Evolutionary conservation across 495 filamentous ascomycete genomes (phyloP).

Genomic region (Podospora anserina): DNA sequence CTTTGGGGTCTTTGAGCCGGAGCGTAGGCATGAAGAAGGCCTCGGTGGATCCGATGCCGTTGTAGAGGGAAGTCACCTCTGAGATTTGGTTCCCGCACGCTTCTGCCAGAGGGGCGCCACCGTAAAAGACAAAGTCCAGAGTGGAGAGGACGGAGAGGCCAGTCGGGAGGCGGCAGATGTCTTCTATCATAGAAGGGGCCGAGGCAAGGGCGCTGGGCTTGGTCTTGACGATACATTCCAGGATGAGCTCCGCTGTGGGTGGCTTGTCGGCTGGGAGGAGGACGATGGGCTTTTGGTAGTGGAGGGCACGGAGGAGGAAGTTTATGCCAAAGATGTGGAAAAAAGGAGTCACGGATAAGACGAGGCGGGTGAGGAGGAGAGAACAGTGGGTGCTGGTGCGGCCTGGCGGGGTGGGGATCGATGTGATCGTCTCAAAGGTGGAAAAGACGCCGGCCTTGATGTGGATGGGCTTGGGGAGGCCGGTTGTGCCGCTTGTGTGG

Average conservation of each 20-base stretch:
- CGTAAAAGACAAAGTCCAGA: neutral
- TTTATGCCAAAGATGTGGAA: constrained; percentile 7
- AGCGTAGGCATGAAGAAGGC: constrained; percentile 1
- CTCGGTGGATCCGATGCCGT: constrained; percentile 6
- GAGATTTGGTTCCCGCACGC: neutral
- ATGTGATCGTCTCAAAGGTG: neutral
- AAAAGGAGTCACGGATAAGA: neutral
- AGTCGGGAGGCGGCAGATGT: neutral
- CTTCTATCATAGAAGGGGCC: neutral
- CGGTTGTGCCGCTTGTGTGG: neutral
- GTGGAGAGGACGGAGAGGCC: neutral
- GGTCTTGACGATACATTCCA: constrained; percentile 2
- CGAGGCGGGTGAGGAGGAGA: neutral
- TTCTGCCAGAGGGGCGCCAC: neutral
- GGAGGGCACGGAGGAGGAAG: neutral
- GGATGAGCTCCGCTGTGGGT: constrained; percentile 1
- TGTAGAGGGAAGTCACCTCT: neutral
- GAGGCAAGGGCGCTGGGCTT: neutral
- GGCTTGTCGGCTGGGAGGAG: neutral
- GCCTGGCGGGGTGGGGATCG: neutral
- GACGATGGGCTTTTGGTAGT: neutral
- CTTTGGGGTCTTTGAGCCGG: neutral
- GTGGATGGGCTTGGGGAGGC: constrained; percentile 4
- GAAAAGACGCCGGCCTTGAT: constrained; percentile 2
- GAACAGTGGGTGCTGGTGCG: neutral